Percentiles rank a stretch among this genome's conserved stretches.
Conservation (phyloP, 208 protist genomes). For the Crithidia mellificae region DNA sequence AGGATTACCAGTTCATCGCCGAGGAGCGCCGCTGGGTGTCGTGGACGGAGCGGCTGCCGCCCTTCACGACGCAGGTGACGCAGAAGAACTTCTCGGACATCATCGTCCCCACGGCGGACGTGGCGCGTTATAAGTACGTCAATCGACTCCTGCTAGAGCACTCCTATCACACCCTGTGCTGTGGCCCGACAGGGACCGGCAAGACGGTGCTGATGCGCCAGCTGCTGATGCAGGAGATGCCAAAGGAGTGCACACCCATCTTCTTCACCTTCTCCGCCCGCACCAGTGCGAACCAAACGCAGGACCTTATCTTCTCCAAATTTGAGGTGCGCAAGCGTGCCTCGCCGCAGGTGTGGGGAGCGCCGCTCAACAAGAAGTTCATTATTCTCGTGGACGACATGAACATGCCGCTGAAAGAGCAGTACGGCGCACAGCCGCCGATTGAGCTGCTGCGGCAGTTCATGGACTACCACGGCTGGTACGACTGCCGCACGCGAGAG, state of each 20-base stretch:
- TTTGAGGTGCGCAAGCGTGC: conserved; percentile 96
- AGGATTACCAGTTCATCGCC: conserved; percentile 95
- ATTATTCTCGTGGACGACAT: conserved; percentile 98
- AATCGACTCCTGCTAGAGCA: conserved; percentile 91
- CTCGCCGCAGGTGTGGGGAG: conserved; percentile 95
- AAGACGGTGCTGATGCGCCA: conserved; percentile 96
- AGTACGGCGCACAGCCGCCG: conserved; percentile 98
- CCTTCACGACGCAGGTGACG: conserved; percentile 86
- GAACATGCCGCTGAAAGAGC: conserved; percentile 98
- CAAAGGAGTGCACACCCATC: conserved; percentile 94
- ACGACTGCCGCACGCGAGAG: conserved; percentile 94
- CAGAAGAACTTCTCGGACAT: conserved; percentile 94
- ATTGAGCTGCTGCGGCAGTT: conserved; percentile 99
- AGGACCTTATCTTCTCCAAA: conserved; percentile 97
- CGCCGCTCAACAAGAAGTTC: conserved; percentile 96
- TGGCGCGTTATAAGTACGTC: conserved; percentile 96
- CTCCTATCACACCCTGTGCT: conserved; percentile 93
- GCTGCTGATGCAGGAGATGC: conserved; percentile 94
- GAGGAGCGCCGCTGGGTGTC: conserved; percentile 89
- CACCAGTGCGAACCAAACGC: conserved; percentile 96
- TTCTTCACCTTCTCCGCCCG: conserved; percentile 98
- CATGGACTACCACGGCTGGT: conserved; percentile 97
- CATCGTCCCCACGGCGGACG: conserved; percentile 97
- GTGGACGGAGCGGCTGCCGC: conserved; percentile 92
- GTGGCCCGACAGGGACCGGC: conserved; percentile 97